These are phyloP conservation scores for Wallacemonas sp. DNA, from an alignment of 208 protist genomes.

Conservation along the genomic window DNA sequence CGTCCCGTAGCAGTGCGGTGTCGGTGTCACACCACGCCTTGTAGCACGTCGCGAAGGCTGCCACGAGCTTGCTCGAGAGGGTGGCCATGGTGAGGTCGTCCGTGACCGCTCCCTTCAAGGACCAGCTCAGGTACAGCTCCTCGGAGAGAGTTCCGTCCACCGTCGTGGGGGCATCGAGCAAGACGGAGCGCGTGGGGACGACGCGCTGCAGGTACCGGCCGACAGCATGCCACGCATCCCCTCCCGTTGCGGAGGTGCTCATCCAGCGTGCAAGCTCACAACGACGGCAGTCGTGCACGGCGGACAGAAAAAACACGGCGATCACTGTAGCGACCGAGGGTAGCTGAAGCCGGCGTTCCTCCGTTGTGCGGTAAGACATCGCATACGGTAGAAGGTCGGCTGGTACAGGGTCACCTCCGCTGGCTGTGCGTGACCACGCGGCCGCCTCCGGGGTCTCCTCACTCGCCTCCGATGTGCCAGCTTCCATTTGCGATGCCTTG, in stretches of 20 bases:
- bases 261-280: conserved; percentile 36
- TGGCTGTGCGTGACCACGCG: neutral
- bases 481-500: neutral
- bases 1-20: too few species aligned
- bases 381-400: conserved; percentile 29
- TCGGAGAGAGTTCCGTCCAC: conserved; percentile 66
- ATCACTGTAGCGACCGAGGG: conserved; percentile 55
- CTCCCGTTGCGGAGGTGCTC: conserved; percentile 13
- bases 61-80: conserved; percentile 65
- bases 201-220: conserved; percentile 34
- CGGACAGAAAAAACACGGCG: conserved; percentile 49
- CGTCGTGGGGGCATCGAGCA: conserved; percentile 61
- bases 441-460: neutral
- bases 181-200: conserved; percentile 33
- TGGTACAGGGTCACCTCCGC: neutral
- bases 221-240: conserved; percentile 29
- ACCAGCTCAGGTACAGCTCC: conserved; percentile 72
- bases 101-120: conserved; percentile 33
- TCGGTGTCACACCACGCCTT: too few species aligned
- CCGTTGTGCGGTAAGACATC: conserved; percentile 19
- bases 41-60: conserved; percentile 41
- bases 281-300: conserved; percentile 18
- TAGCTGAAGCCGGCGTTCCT: conserved; percentile 35
- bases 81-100: conserved; percentile 55
- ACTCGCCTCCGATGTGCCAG: neutral